A percentile compares a stretch with the other conserved stretches of the same genome.
These are phyloP conservation scores for Marasmius oreades DNA, from an alignment of 1,284 basidiomycete genomes.

Conservation along the genomic window DNA sequence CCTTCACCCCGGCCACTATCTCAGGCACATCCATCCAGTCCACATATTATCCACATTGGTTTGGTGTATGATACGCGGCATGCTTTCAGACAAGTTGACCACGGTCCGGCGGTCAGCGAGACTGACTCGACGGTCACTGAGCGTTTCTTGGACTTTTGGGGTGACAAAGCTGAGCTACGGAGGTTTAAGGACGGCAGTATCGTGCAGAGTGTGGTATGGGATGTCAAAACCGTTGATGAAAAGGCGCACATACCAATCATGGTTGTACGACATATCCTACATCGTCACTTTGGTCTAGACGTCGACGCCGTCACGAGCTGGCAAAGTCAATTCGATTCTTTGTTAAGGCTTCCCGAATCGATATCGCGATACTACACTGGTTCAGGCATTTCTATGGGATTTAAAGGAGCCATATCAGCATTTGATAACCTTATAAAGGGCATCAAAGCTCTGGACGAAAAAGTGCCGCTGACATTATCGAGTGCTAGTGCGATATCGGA, in stretches of 20 bases:
- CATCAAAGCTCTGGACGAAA: constrained; percentile 77
- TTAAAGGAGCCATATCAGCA: constrained; percentile 74
- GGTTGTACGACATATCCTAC: constrained; percentile 75
- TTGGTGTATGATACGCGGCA: constrained; percentile 68
- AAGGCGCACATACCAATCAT: constrained; percentile 74
- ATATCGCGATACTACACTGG: constrained; percentile 48
- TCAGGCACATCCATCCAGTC: constrained; percentile 46
- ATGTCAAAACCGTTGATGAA: constrained; percentile 70
- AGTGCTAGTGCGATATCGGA: constrained; percentile 75
- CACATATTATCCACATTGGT: constrained; percentile 61
- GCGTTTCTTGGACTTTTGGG: constrained; percentile 88
- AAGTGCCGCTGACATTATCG: constrained; percentile 79
- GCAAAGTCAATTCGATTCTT: constrained; percentile 62
- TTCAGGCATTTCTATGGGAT: constrained; percentile 55
- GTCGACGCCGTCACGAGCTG: constrained; percentile 50
- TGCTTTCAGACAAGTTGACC: constrained; percentile 83
- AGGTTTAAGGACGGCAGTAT: constrained; percentile 97
- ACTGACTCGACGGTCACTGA: constrained; percentile 46
- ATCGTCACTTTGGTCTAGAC: constrained; percentile 69
- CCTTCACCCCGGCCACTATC: constrained; percentile 44
- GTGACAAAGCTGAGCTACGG: constrained; percentile 88
- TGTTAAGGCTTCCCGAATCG: constrained; percentile 64
- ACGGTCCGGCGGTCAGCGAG: constrained; percentile 78
- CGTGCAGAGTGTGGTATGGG: constrained; percentile 93
- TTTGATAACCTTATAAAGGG: constrained; percentile 80